A percentile compares a stretch with the other conserved stretches of the same genome.
These are phyloP conservation scores for Rachicladosporium sp. DNA, from an alignment of 2,329 filamentous ascomycete species.

Conservation along the genomic window DNA sequence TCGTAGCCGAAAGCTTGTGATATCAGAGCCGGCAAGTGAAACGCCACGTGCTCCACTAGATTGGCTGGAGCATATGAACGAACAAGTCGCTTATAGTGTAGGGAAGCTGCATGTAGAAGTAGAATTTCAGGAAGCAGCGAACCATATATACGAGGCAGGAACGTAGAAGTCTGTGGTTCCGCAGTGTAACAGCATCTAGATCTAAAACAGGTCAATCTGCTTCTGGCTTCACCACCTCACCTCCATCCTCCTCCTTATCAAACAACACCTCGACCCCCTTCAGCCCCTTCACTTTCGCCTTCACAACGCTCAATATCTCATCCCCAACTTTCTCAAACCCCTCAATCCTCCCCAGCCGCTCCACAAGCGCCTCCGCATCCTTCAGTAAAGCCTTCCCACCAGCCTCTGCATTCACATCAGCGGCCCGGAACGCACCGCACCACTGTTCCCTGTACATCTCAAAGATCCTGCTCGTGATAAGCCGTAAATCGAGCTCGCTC, in stretches of 20 bases:
- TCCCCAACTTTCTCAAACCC: conserved; percentile 60
- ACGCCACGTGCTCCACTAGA: too few species aligned
- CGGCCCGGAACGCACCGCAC: conserved; percentile 55
- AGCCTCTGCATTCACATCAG: conserved; percentile 50
- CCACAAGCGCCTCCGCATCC: conserved; percentile 62
- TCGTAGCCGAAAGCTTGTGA: too few species aligned
- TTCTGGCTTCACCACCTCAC: conserved; percentile 15
- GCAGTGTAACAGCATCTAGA: too few species aligned
- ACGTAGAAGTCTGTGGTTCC: too few species aligned
- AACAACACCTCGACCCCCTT: neutral
- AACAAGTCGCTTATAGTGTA: too few species aligned
- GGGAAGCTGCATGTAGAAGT: too few species aligned
- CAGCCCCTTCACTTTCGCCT: conserved; percentile 36
- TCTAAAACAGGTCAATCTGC: too few species aligned
- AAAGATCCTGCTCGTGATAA: conserved; percentile 83
- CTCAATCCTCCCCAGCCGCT: conserved; percentile 62
- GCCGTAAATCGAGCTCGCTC: conserved; percentile 59
- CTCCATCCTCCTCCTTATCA: conserved; percentile 13
- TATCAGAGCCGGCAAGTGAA: too few species aligned
- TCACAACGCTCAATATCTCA: conserved; percentile 22
- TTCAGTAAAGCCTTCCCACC: conserved; percentile 68
- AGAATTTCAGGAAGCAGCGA: too few species aligned
- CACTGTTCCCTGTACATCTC: conserved; percentile 69
- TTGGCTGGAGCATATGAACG: too few species aligned
- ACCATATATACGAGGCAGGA: too few species aligned